Evolutionary conservation across 225 moss, liverwort and hornwort genomes (phyloP).

Genomic region (Straminergon stramineum): DNA sequence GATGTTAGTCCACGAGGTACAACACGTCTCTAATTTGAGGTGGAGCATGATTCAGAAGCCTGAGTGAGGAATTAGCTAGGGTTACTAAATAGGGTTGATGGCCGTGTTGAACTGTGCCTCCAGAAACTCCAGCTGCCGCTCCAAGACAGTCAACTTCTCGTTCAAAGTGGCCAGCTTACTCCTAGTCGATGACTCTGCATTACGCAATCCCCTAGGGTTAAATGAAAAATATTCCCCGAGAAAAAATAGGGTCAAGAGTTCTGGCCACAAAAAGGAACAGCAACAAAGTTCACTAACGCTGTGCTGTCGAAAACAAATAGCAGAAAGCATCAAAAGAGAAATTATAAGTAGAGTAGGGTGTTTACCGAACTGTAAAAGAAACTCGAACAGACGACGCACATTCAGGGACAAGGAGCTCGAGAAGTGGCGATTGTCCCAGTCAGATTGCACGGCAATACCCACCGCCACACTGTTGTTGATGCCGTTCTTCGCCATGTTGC

Average conservation of each 20-base stretch:
- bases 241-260: not conserved
- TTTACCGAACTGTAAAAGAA: conserved; percentile 91
- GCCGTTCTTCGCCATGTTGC: conserved; percentile 66
- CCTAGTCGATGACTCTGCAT: conserved; percentile 76
- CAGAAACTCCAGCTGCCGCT: conserved; percentile 86
- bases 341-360: not conserved
- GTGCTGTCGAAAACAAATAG: not conserved
- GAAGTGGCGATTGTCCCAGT: conserved; percentile 98
- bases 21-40: not conserved
- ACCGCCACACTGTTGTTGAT: conserved; percentile 84
- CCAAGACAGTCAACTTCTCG: conserved; percentile 84
- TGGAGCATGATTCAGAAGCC: not conserved
- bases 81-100: conserved; percentile 26
- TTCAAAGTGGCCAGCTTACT: conserved; percentile 90
- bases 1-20: not conserved
- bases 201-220: not conserved
- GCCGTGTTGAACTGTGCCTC: conserved; percentile 93
- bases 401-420: conserved; percentile 85
- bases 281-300: not conserved
- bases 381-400: conserved; percentile 95
- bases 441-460: conserved; percentile 91
- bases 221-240: no score
- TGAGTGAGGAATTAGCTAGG: not conserved
- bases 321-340: not conserved
- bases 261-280: not conserved